Evolutionary conservation across 108 stramenopile species (phyloP), one percentile per base, ranked within the genome.

Genomic region (Nitzschia sp.): DNA sequence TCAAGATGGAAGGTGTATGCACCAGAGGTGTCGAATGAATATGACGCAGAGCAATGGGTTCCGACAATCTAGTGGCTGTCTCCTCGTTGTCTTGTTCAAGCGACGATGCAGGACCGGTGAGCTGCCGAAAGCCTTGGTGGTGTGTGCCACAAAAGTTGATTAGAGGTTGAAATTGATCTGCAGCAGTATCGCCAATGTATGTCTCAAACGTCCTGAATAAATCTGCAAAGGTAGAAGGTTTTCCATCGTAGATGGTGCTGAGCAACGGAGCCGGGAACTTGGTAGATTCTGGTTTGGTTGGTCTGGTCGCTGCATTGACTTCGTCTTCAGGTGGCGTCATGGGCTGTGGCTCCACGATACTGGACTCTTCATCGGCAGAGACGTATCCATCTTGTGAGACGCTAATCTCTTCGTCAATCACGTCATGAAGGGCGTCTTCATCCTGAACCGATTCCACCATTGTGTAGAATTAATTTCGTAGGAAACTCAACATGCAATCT

Each of bases 1-100:
- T 54, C 12, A 61, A 52, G 34, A 75, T 75, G 10, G 67, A 59
- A 37, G 62, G 71, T 12, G 55, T 64, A 14, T 56, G 71, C 41
- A 71, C 38, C 29, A 67, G 51, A 17, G 75, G 75, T 2, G 75
- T 69, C 7, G 75, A 76, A 12, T 65, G 75, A 51, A 68, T 70
- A 50, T 76, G 63, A 41, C 75, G 63, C 3, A 76, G 40, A 37
- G 63, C 62, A 41, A 76, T 41, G 10, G 75, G 75, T 48, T 67
- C 75, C 19, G 70, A 69, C 11, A 53, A 44, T 12, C 65, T 24
- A 12, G 50, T 48, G 17, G 55, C 29, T 43, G 19, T 8, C 19
- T 72, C 41, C 19, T 2, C 34, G 9, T 10, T 7, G 9, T 48
- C 19, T 11, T 5, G 20, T 5, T 48, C 20, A 0, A 53, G 29